Evolutionary conservation across 768 basidiomycete species (phyloP), one percentile per base, ranked within the genome.

Genomic region (Peribolospora baueri): DNA sequence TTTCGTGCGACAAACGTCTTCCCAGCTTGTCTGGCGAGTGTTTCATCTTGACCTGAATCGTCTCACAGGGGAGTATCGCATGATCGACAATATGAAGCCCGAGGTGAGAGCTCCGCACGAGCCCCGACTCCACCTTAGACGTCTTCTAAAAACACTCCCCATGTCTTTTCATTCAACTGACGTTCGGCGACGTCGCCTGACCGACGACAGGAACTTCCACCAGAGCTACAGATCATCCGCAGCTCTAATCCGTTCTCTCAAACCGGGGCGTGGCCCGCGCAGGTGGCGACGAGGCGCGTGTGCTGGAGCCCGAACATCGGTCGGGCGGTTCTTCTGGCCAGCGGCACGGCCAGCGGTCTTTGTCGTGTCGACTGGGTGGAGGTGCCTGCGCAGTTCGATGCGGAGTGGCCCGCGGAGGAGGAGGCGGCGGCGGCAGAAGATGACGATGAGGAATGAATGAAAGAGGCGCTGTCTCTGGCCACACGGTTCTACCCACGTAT

Each of bases 41-140:
- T 93, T 77, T 62, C 82, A 84, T 63, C 73, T 97, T 53, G 91
- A 97, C 67, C 86, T 84, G 62, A 86, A 78, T 61, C 77, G 81
- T 46, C 75, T 73, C 5, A 76, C 75, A 0, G 76, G 76, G 25
- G 77, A 84, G 57, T 87, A 76, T 64, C 73, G 90, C 36, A 85
- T 95, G 79, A 68, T 88, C n/a, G 91, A 97, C 56, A 75, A 76
- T 36, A 79, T 91, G 61, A 66, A 81, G 5, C 84, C 88, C 2
- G 76, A 79, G 68, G 87, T 70, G 45, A 47, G 61, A 38, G 3
- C 25, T 48, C 52, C 37, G 7, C 42, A 39, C 39, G 40, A 39
- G 38, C 48, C 50, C 43, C 38, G 42, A 7, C 47, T n/a, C 38
- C 5, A 50, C 5, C 38, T 46, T 10, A 36, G 41, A 41, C n/a